Evolutionary conservation across 148 eudicot genomes (phyloP).

Genomic region (Heliosperma pusillum): DNA sequence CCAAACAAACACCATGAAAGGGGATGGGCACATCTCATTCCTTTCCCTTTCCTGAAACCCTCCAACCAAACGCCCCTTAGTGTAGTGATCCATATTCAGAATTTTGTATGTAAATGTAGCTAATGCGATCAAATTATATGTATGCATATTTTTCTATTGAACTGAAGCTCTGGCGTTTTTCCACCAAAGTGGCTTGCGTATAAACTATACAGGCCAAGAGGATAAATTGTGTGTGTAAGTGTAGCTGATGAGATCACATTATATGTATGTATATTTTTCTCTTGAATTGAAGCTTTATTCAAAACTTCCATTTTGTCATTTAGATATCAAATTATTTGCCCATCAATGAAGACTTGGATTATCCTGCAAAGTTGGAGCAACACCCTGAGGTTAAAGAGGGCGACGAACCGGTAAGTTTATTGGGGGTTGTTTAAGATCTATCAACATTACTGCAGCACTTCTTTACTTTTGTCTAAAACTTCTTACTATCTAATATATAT

Average conservation of each 20-base stretch:
- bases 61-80: too few species aligned
- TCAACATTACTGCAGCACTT: not conserved
- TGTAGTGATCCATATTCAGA: not conserved
- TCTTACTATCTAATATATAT: not conserved
- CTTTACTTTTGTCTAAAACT: not conserved
- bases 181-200: too few species aligned
- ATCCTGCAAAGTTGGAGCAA: conserved; percentile 88
- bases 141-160: not conserved
- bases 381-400: conserved; percentile 47
- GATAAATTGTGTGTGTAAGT: not conserved
- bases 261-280: not conserved
- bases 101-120: not conserved
- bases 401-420: conserved; percentile 59
- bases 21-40: too few species aligned
- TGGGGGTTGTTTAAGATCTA: not conserved
- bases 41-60: too few species aligned
- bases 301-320: conserved; percentile 14
- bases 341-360: conserved; percentile 78
- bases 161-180: too few species aligned
- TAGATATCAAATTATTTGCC: conserved; percentile 96
- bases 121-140: not conserved
- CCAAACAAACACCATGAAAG: too few species aligned
- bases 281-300: conserved; percentile 17
- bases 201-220: too few species aligned
- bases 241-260: not conserved